A percentile compares a stretch with the other conserved stretches of the same genome.
Conservation (phyloP, 2,329 filamentous ascomycete species). For the Paramyrothecium roridum region DNA sequence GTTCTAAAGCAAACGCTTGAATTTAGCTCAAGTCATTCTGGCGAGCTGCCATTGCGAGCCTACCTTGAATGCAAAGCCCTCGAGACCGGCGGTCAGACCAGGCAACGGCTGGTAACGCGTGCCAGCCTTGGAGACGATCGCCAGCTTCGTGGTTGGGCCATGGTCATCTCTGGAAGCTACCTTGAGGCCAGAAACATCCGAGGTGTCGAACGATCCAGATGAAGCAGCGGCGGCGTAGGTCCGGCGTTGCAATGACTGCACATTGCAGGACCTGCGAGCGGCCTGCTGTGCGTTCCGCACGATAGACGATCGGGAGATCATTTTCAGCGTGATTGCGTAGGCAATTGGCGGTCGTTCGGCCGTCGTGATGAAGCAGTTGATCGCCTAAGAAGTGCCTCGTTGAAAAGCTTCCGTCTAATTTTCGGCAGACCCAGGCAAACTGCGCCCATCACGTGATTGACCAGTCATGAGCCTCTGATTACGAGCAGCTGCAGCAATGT, state of each 20-base stretch:
- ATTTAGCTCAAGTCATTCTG: constrained; percentile 42
- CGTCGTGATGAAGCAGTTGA: constrained; percentile 37
- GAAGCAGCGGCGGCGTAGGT: constrained; percentile 57
- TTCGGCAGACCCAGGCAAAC: constrained; percentile 27
- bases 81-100: constrained; percentile 83
- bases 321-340: constrained; percentile 54
- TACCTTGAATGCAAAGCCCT: constrained; percentile 98
- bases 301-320: constrained; percentile 61
- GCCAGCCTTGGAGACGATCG: constrained; percentile 89
- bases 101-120: constrained; percentile 89
- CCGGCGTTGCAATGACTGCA: constrained; percentile 47
- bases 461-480: neutral
- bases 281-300: constrained; percentile 57
- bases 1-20: constrained; percentile 53
- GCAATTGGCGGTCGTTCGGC: constrained; percentile 48
- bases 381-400: constrained; percentile 39
- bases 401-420: constrained; percentile 41
- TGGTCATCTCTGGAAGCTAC: constrained; percentile 86
- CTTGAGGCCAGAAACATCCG: constrained; percentile 86
- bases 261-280: constrained; percentile 55
- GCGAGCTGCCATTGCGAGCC: constrained; percentile 9
- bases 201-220: constrained; percentile 82
- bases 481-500: neutral
- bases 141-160: constrained; percentile 85
- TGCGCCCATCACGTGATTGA: constrained; percentile 28